Percentiles rank a stretch among this genome's conserved stretches.
Conservation (phyloP, 2,329 filamentous ascomycete genomes). For the Magnaporthales sp. region DNA sequence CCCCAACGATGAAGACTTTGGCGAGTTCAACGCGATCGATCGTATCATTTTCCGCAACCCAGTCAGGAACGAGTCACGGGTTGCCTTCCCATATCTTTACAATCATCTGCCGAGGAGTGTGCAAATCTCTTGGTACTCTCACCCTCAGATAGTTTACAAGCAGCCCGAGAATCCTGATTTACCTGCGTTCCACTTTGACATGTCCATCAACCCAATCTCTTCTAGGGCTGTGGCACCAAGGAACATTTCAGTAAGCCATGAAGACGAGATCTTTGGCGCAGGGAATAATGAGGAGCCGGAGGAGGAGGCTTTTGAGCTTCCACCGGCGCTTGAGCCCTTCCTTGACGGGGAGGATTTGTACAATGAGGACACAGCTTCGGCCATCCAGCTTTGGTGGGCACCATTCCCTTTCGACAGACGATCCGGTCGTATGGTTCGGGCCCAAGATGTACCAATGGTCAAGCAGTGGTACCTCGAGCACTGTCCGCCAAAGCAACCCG, state of each 20-base stretch:
- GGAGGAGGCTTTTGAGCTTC: conserved; percentile 79
- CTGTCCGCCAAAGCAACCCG: conserved; percentile 75
- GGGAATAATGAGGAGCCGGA: conserved; percentile 67
- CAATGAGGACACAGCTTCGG: conserved; percentile 80
- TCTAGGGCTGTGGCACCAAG: conserved; percentile 89
- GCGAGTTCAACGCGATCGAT: conserved; percentile 98
- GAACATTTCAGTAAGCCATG: conserved; percentile 84
- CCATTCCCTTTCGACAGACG: conserved; percentile 92
- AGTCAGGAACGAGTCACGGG: conserved; percentile 90
- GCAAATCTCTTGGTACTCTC: conserved; percentile 84
- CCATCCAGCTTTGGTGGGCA: conserved; percentile 96
- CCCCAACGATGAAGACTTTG: conserved; percentile 97
- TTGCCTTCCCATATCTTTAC: conserved; percentile 91
- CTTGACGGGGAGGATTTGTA: conserved; percentile 82
- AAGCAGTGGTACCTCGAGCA: conserved; percentile 99
- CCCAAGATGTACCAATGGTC: conserved; percentile 91
- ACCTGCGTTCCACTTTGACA: conserved; percentile 95
- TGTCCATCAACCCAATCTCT: conserved; percentile 95
- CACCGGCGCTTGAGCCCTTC: conserved; percentile 75
- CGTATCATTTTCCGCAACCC: conserved; percentile 96
- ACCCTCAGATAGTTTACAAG: conserved; percentile 88
- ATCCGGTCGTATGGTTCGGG: conserved; percentile 91
- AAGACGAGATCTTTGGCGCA: conserved; percentile 84
- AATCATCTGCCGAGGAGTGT: conserved; percentile 95
- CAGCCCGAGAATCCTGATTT: conserved; percentile 80